A percentile compares a stretch with the other conserved stretches of the same genome.
Evolutionary conservation across 176 grass and related monocot species (phyloP).

Genomic region (Cocos nucifera): DNA sequence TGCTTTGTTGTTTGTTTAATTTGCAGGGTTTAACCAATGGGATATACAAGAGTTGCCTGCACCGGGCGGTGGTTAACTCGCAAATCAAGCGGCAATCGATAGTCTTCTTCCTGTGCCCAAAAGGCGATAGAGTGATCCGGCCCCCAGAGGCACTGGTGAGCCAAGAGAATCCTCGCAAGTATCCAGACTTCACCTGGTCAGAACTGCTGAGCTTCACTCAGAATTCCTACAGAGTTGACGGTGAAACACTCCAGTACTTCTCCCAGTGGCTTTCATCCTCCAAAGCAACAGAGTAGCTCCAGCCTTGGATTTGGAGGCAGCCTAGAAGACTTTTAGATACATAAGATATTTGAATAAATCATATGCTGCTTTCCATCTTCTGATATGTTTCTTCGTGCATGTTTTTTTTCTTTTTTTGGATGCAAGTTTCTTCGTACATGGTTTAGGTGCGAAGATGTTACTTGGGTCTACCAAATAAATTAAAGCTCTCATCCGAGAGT

Average conservation of each 20-base stretch:
- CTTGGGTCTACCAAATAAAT: too few species aligned
- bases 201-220: conserved; percentile 82
- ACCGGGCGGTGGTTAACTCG: conserved; percentile 74
- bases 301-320: too few species aligned
- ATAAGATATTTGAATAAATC: too few species aligned
- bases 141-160: conserved; percentile 24
- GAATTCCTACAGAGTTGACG: conserved; percentile 60
- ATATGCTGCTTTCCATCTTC: too few species aligned
- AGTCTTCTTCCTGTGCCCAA: conserved; percentile 79
- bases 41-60: conserved; percentile 84
- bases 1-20: too few species aligned
- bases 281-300: too few species aligned
- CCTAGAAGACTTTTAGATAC: too few species aligned
- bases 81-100: conserved; percentile 46
- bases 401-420: too few species aligned
- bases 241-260: conserved; percentile 58
- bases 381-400: too few species aligned
- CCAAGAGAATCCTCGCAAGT: conserved; percentile 18
- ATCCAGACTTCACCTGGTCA: conserved; percentile 89
- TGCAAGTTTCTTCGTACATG: too few species aligned
- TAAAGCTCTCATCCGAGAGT: too few species aligned
- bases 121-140: conserved; percentile 59
- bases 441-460: too few species aligned
- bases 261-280: conserved; percentile 27
- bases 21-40: conserved; percentile 72